Conservation (phyloP, 768 basidiomycete species). For the Phylloporus arenicola region DNA sequence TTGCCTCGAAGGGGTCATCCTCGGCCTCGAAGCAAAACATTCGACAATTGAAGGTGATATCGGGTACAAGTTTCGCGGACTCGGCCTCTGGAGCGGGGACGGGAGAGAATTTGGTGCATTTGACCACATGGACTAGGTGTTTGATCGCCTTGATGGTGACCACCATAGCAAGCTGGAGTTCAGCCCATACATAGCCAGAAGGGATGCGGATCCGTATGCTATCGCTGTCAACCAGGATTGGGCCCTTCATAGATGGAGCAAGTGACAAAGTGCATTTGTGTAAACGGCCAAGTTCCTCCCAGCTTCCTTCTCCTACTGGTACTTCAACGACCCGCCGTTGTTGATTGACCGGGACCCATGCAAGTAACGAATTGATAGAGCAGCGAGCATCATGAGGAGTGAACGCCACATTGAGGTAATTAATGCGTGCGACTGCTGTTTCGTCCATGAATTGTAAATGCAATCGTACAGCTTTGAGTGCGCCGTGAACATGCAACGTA, state of each 20-base stretch:
- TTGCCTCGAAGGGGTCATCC: slow-evolving; percentile 81
- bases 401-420: slow-evolving; percentile 19
- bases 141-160: slow-evolving; percentile 68
- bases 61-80: slow-evolving; percentile 65
- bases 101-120: slow-evolving; percentile 44
- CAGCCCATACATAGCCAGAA: slow-evolving; percentile 66
- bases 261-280: slow-evolving; percentile 45
- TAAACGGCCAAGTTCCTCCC: slow-evolving; percentile 72
- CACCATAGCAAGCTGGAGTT: slow-evolving; percentile 66
- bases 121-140: slow-evolving; percentile 58
- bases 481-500: slow-evolving; percentile 26
- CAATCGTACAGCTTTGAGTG: slow-evolving; percentile 44
- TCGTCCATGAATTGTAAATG: slow-evolving; percentile 45
- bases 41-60: slow-evolving; percentile 52
- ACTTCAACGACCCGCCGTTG: slow-evolving; percentile 31
- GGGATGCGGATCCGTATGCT: slow-evolving; percentile 76
- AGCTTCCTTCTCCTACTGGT: slow-evolving; percentile 36
- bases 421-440: slow-evolving; percentile 37
- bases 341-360: slow-evolving; percentile 52
- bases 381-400: slow-evolving; percentile 23
- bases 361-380: slow-evolving; percentile 39
- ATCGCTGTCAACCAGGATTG: slow-evolving; percentile 52
- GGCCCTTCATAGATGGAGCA: slow-evolving; percentile 26
- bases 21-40: slow-evolving; percentile 68
- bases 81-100: slow-evolving; percentile 66